Evolutionary conservation across 148 eudicot species (phyloP), one percentile per base, ranked within the genome.

Genomic region (Dysphania ambrosioides): DNA sequence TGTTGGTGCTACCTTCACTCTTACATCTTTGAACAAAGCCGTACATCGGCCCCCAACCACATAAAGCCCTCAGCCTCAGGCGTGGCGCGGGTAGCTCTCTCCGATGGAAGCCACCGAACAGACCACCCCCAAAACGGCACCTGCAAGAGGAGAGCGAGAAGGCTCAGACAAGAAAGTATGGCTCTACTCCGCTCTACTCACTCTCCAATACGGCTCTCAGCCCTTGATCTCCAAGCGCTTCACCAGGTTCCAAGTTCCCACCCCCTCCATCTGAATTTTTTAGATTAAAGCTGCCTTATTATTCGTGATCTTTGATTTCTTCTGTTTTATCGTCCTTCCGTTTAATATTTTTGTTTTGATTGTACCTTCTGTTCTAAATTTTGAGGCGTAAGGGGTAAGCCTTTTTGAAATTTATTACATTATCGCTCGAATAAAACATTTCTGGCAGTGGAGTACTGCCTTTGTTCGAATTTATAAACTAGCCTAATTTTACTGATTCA

Each of bases 211-310:
- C 72, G 96, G 96, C 15, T 86, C 86, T 76, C 96, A 90, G 67
- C 96, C 96, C 59, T 76, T 90, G 72, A 90, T 90, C 81, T 87
- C 96, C 73, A 90, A 90, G 65, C 96, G 96, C 29, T 90, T 79
- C 88, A 79, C 68, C 78, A 68, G 90, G 96, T 90, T 2, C 30
- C 44, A n/a, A n/a, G n/a, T n/a, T 63, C n/a, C 15, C 15, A 55
- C 36, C 64, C 7, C 21, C 31, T 11, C 6, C 57, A 3, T n/a
- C 10, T 23, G 47, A 16, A 32, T 66, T 66, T 38, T 23, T 38
- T 18, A 1, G 13, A 2, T 40, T 36, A 1, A 44, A 44, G 15
- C 24, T 30, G 66, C n/a, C 3, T 29, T 27, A 18, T 18, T 64
- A 15, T 58, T 31, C 6, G 21, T 62, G 29, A 4, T 15, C n/a